Evolutionary conservation across 106 monocot genomes (phyloP), one percentile per base, ranked within the genome.

Genomic region (Dendrobium chrysotoxum): DNA sequence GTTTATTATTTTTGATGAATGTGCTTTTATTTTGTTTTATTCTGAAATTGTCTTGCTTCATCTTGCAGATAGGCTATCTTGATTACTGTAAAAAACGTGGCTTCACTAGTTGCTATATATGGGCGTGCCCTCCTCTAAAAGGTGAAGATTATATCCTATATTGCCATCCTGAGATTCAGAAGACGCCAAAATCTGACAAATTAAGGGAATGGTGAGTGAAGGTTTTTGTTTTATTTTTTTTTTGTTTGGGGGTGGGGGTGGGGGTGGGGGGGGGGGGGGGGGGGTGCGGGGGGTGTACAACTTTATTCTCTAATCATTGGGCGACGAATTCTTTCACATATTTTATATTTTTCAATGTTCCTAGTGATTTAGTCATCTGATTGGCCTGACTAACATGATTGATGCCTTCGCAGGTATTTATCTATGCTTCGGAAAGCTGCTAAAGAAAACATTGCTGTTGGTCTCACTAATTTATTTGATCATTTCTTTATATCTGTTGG

Each of bases 131-230:
- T 84, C 98, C 98, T 81, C 66, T 95, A 35, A 99, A 95, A 79
- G 98, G 98, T 80, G 98, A 99, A 93, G 98, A 99, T 54, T 99
- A 99, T 85, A 99, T 99, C 78, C 87, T 99, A 82, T 99, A 99
- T 84, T 99, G 98, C 75, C 98, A 99, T 88, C 98, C 98, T 67
- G 98, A 99, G 83, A 99, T 99, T 83, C 98, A 99, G 81, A 99
- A 99, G 84, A 99, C 98, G 18, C 98, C 98, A 18, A 99, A 99
- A 87, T 95, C 98, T 80, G 98, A 99, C 75, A 99, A 99, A 81
- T 87, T 99, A 21, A 85, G 98, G 20, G 93, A 96, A 80, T 96
- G 96, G 96, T 96, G 28, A 80, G 84, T 83, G 2, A 80, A 13
- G 4, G 25, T 26, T 44, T 50, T 44, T 46, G 41, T 74, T 41